A percentile compares a stretch with the other conserved stretches of the same genome.
phyloP scores from a whole-genome alignment of 495 filamentous ascomycete species.

The Podospora bellae-mahoneyi region DNA sequence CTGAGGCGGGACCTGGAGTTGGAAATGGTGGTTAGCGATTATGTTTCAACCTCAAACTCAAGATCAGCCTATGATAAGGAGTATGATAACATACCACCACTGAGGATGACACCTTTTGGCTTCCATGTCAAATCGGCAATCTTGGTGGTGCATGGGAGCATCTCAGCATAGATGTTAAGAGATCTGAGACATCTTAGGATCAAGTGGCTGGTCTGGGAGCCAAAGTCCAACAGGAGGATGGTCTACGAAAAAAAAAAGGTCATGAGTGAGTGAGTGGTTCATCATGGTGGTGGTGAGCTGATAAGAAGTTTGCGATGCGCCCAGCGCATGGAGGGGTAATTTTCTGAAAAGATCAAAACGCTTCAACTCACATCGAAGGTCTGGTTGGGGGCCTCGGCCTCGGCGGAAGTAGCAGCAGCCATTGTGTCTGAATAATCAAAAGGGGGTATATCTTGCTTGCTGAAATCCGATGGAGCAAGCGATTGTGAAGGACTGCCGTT shows the following conservation, averaged over 20 bases:
- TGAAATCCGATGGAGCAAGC: background rate
- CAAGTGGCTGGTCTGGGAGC: background rate
- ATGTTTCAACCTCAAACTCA: conserved; percentile 1
- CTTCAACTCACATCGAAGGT: background rate
- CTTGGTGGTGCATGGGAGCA: conserved; percentile 91
- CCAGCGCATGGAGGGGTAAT: background rate
- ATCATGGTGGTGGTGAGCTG: background rate
- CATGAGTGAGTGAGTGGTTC: background rate
- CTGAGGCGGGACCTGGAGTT: conserved; percentile 29
- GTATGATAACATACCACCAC: conserved; percentile 50
- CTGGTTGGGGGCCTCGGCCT: background rate
- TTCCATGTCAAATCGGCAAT: conserved; percentile 71
- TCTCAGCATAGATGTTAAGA: conserved; percentile 82
- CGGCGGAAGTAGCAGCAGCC: background rate
- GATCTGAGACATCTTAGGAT: background rate
- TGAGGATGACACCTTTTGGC: conserved; percentile 78
- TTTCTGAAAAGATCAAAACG: background rate
- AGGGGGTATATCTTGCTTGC: background rate
- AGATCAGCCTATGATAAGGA: background rate
- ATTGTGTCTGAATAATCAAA: background rate
- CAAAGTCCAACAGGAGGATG: background rate
- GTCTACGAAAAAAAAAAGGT: background rate
- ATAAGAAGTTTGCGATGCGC: background rate
- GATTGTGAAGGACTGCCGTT: background rate
- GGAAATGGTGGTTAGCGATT: conserved; percentile 5